Evolutionary conservation across 352 stramenopile genomes (phyloP).

Genomic region (Chrysophaeum taylorii): DNA sequence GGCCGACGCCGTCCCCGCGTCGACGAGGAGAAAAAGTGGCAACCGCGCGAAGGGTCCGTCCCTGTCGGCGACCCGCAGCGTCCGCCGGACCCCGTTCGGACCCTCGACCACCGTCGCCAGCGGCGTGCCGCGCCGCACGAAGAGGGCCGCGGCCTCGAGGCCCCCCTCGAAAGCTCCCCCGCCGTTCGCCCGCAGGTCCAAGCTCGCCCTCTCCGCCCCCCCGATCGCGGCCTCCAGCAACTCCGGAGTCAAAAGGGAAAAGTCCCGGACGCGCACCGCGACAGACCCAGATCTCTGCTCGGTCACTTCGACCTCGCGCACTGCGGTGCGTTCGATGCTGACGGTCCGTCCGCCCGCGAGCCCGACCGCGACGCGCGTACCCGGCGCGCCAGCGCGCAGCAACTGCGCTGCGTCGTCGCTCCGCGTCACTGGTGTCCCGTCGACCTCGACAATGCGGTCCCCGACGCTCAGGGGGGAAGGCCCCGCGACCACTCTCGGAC

Average conservation of each 20-base stretch:
- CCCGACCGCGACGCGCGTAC: neutral
- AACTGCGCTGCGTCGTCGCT: neutral
- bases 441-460: neutral
- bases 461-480: neutral
- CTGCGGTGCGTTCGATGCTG: neutral
- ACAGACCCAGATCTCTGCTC: neutral
- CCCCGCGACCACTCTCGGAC: neutral
- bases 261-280: neutral
- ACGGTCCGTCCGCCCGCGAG: neutral
- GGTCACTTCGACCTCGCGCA: neutral
- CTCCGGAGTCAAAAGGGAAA: neutral
- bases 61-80: neutral
- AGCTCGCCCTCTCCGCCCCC: neutral
- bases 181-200: conserved; percentile 8
- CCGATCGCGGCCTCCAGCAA: neutral
- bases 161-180: neutral
- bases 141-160: neutral
- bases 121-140: neutral
- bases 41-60: neutral
- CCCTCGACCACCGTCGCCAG: neutral
- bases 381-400: neutral
- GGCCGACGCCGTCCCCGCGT: conserved; percentile 51
- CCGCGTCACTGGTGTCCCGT: neutral
- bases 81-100: neutral
- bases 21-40: conserved; percentile 29